Percentiles rank a stretch among this genome's conserved stretches.
Conservation (phyloP, 495 filamentous ascomycete species). For the Lasiosphaeria hispida region DNA sequence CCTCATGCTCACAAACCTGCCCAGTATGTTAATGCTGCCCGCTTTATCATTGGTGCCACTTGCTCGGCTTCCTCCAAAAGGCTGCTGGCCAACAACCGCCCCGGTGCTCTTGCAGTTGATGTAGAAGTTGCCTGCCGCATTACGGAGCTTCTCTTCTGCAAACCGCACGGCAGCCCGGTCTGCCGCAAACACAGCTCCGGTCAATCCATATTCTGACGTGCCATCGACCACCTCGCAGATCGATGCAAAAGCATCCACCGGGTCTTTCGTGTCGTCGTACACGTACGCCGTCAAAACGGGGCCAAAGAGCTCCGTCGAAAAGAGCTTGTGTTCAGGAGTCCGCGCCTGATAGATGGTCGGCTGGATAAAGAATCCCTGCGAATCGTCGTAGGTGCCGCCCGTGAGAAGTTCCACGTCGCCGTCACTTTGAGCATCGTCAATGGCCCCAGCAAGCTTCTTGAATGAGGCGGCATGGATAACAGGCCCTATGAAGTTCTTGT, state of each 20-base stretch:
- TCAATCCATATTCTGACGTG: constrained; percentile 74
- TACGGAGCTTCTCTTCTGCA: constrained; percentile 71
- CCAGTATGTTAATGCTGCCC: constrained; percentile 70
- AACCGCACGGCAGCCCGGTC: constrained; percentile 64
- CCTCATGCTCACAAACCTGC: constrained; percentile 76
- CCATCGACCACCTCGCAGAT: constrained; percentile 58
- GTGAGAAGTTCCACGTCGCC: constrained; percentile 58
- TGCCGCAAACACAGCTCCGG: constrained; percentile 73
- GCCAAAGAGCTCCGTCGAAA: constrained; percentile 74
- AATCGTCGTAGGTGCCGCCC: constrained; percentile 68
- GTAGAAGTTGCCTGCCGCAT: constrained; percentile 86
- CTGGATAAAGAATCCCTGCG: constrained; percentile 66
- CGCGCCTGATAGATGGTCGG: constrained; percentile 69
- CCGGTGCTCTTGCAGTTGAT: constrained; percentile 93
- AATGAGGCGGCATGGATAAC: constrained; percentile 74
- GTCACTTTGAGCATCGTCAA: constrained; percentile 68
- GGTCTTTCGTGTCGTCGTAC: constrained; percentile 62
- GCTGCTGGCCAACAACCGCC: constrained; percentile 88
- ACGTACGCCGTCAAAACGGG: constrained; percentile 68
- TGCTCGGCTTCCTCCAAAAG: constrained; percentile 81
- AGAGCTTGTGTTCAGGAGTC: constrained; percentile 61
- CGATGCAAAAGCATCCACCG: constrained; percentile 52
- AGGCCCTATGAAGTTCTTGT: constrained; percentile 70
- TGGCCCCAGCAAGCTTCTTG: constrained; percentile 63
- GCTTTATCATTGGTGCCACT: constrained; percentile 94